Conservation (phyloP, 305 asterid genomes). For the Stenogyne calaminthoides region DNA sequence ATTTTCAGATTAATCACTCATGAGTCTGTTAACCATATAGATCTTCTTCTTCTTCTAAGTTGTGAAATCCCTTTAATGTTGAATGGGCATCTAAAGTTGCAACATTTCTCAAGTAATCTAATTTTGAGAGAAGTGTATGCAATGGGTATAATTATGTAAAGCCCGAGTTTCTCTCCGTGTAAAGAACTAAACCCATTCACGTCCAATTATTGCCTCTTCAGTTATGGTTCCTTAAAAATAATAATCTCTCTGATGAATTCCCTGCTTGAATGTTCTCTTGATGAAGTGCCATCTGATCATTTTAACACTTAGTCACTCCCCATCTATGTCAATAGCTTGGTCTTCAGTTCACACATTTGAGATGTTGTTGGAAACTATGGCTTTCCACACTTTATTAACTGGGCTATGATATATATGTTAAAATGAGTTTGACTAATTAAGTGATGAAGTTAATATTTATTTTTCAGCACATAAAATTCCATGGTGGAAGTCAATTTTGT, state of each 20-base stretch:
- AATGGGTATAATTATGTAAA: no score
- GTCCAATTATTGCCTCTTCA: no score
- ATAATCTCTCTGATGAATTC: no score
- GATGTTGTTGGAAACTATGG: no score
- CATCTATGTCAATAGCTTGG: not conserved
- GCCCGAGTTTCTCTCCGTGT: no score
- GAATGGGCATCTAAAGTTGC: not conserved
- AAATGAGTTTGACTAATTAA: not conserved
- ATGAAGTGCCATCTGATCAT: not conserved
- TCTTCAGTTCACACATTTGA: not conserved
- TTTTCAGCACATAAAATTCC: not conserved
- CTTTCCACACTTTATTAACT: no score
- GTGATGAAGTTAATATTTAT: not conserved
- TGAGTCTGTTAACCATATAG: not conserved
- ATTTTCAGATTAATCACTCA: no score
- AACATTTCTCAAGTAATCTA: not conserved
- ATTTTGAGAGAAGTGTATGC: not conserved
- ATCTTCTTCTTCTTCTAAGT: not conserved
- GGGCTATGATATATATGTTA: no score
- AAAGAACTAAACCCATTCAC: no score
- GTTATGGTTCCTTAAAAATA: no score
- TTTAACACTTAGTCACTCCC: not conserved
- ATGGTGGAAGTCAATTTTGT: not conserved
- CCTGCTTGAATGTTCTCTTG: not conserved
- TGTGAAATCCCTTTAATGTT: not conserved